Evolutionary conservation across 2,329 filamentous ascomycete genomes (phyloP).

Genomic region (Pestalotiopsis fici): DNA sequence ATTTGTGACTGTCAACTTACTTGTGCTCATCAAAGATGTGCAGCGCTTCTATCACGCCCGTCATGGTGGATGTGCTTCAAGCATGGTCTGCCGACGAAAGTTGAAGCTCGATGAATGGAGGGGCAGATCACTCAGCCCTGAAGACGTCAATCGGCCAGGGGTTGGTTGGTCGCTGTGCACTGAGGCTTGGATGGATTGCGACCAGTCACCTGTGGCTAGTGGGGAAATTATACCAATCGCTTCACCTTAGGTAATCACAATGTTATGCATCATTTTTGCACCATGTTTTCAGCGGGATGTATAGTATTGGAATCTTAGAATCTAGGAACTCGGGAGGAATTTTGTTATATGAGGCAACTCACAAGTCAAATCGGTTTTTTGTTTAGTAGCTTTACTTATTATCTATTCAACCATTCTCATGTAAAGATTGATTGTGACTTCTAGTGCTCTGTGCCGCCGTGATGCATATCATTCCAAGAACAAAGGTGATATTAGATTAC

Average conservation of each 20-base stretch:
- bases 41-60: conserved; percentile 84
- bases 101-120: conserved; percentile 7
- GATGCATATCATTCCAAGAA: no score
- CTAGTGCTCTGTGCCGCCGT: no score
- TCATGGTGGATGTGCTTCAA: conserved; percentile 59
- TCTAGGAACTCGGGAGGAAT: no score
- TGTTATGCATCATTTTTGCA: no score
- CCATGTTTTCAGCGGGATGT: no score
- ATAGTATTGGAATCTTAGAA: no score
- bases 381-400: no score
- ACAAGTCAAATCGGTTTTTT: no score
- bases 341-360: no score
- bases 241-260: not conserved
- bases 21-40: conserved; percentile 97
- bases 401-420: no score
- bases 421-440: no score
- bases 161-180: not conserved
- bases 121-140: conserved; percentile 9
- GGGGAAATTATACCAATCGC: not conserved
- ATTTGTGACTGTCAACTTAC: conserved; percentile 51
- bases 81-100: conserved; percentile 20
- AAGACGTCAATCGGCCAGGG: conserved; percentile 3
- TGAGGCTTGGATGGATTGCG: not conserved
- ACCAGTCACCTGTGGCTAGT: conserved; percentile 5
- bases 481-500: no score